Evolutionary conservation across 2,329 filamentous ascomycete species (phyloP).

Genomic region (Trichoderma breve): DNA sequence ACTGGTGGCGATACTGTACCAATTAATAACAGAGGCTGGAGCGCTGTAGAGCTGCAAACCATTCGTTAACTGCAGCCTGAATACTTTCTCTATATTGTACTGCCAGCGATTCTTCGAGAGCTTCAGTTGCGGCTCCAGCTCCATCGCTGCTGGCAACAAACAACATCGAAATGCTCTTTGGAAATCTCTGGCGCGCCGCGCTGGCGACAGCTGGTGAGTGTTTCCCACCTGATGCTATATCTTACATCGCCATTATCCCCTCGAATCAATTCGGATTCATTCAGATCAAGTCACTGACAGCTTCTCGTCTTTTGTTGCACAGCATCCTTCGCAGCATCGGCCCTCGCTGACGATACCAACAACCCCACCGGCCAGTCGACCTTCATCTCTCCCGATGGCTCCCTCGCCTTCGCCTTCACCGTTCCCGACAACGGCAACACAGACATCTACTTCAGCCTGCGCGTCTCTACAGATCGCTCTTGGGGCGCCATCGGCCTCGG

Average conservation of each 20-base stretch:
- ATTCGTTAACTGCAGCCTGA: background rate
- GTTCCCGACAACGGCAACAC: slow-evolving; percentile 46
- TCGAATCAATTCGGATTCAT: background rate
- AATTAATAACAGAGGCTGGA: background rate
- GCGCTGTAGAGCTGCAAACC: background rate
- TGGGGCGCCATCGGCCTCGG: slow-evolving; percentile 59
- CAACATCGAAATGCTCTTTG: slow-evolving; percentile 31
- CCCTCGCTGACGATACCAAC: slow-evolving; percentile 30
- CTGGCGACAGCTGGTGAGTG: slow-evolving; percentile 30
- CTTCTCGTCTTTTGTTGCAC: background rate
- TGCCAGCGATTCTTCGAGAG: background rate
- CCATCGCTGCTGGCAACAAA: background rate
- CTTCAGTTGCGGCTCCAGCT: background rate
- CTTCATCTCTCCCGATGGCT: slow-evolving; percentile 44
- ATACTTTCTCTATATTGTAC: background rate
- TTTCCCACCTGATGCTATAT: background rate
- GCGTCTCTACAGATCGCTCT: slow-evolving; percentile 43
- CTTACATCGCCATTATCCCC: background rate
- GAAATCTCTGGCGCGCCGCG: slow-evolving; percentile 31
- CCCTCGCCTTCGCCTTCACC: slow-evolving; percentile 50
- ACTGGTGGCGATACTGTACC: background rate
- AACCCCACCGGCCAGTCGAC: slow-evolving; percentile 38
- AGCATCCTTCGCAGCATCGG: slow-evolving; percentile 27
- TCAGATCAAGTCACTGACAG: background rate
- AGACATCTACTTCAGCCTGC: slow-evolving; percentile 55